Evolutionary conservation across 2,329 filamentous ascomycete genomes (phyloP), one percentile per base, ranked within the genome.

Genomic region (Neonectria neomacrospora): DNA sequence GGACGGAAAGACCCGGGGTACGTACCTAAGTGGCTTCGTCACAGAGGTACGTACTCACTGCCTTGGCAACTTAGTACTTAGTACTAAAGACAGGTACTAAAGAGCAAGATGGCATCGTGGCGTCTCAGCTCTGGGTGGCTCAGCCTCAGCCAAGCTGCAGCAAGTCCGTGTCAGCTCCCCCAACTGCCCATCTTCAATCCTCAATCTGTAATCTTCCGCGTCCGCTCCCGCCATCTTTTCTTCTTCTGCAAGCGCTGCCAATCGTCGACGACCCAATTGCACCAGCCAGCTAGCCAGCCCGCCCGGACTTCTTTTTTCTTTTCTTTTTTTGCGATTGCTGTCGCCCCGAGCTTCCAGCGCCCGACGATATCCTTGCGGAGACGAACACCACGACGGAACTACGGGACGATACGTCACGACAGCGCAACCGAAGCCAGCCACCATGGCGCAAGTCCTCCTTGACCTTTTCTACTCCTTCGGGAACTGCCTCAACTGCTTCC

Each of bases 401-500:
- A 20, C 45, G 22, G 48, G 48, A 26, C 26, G 34, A 30, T n/a
- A 37, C 47, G 16, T 47, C 39, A 9, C 34, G 30, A 30, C 2
- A 32, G 8, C 37, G 34, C 54, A 44, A 26, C 23, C 14, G 7
- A 12, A 47, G 37, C 23, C 23, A 52, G 52, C 51, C 55, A 68
- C 67, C 75, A 95, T 95, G 92, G 88, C 92, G 75, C 91, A 94
- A 79, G 90, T 96, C 76, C 84, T 98, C 65, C 87, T 95, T 69
- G 96, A 98, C 78, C 85, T 97, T 37, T 83, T 98, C 71, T 97
- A 96, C 79, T 96, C 94, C 64, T 87, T 99, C 66, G 94, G 93
- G 67, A 96, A 94, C 81, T 98, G 95, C 85, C 90, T 98, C 80
- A 95, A 91, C 80, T 99, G 96, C 83, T 98, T 99, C 77, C 95